Evolutionary conservation across 1,284 basidiomycete species (phyloP).

Genomic region (Cryptococcus sp.): DNA sequence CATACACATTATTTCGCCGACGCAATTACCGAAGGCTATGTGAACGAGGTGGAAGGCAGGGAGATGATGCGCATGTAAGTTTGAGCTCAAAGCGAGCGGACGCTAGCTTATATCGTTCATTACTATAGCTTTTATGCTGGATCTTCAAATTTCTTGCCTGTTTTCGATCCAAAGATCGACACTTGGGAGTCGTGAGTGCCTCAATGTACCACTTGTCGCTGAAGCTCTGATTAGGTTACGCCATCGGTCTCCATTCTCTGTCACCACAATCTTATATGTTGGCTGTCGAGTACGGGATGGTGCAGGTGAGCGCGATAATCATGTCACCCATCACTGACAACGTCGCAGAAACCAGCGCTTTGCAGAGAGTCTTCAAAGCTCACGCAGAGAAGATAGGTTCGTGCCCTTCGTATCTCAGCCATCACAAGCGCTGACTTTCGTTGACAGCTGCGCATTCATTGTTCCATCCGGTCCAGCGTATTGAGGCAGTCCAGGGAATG

Average conservation of each 20-base stretch:
- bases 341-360: slow-evolving; percentile 28
- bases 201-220: background rate
- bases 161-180: slow-evolving; percentile 75
- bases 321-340: no score
- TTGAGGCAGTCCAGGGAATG: slow-evolving; percentile 87
- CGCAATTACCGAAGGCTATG: slow-evolving; percentile 59
- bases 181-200: slow-evolving; percentile 64
- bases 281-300: slow-evolving; percentile 83
- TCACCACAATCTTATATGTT: slow-evolving; percentile 82
- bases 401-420: background rate
- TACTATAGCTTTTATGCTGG: slow-evolving; percentile 65
- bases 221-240: slow-evolving; percentile 29
- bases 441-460: slow-evolving; percentile 69
- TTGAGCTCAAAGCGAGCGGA: background rate
- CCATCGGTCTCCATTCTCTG: slow-evolving; percentile 49
- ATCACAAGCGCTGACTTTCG: background rate
- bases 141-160: slow-evolving; percentile 83
- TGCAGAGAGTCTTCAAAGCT: slow-evolving; percentile 54
- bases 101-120: background rate
- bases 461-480: slow-evolving; percentile 74
- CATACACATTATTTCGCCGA: slow-evolving; percentile 53
- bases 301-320: slow-evolving; percentile 62
- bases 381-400: slow-evolving; percentile 72
- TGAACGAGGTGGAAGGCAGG: slow-evolving; percentile 75
- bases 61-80: slow-evolving; percentile 78